Conservation (phyloP, 1,139 yeast species). For the Debaryomyces sp. region DNA sequence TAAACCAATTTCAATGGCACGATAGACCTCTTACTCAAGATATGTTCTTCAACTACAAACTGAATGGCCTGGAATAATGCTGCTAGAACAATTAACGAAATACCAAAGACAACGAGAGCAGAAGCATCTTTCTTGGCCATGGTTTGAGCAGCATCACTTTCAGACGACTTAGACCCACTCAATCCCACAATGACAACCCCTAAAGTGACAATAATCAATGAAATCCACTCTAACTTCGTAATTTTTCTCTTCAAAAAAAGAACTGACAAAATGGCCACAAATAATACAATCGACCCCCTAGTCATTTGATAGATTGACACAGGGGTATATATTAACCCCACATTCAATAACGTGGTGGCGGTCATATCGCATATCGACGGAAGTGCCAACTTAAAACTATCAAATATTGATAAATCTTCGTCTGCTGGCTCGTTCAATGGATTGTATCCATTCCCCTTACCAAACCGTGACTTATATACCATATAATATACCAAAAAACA, state of each 20-base stretch:
- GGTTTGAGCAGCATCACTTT: constrained; percentile 15
- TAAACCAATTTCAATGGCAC: constrained; percentile 72
- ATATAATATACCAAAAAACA: constrained; percentile 51
- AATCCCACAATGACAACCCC: constrained; percentile 78
- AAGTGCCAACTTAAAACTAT: constrained; percentile 42
- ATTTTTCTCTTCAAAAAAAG: constrained; percentile 60
- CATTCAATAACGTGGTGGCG: constrained; percentile 75
- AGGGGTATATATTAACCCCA: constrained; percentile 76
- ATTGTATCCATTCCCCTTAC: constrained; percentile 19
- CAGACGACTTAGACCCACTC: constrained; percentile 52
- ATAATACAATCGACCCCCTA: constrained; percentile 74
- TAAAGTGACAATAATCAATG: constrained; percentile 58
- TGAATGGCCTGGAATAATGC: constrained; percentile 73
- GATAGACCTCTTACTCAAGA: constrained; percentile 55
- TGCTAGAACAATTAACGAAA: constrained; percentile 59
- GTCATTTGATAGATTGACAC: constrained; percentile 89
- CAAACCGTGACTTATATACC: constrained; percentile 25
- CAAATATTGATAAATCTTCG: constrained; percentile 18
- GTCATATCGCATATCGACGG: constrained; percentile 75
- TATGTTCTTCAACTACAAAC: constrained; percentile 77
- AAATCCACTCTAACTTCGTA: constrained; percentile 67
- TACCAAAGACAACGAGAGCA: constrained; percentile 50
- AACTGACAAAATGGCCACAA: constrained; percentile 75
- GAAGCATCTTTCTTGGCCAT: constrained; percentile 15
- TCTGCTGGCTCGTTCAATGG: constrained; percentile 19